phyloP scores from a whole-genome alignment of 169 alveolate genomes.

The Plasmodium coatneyi region DNA sequence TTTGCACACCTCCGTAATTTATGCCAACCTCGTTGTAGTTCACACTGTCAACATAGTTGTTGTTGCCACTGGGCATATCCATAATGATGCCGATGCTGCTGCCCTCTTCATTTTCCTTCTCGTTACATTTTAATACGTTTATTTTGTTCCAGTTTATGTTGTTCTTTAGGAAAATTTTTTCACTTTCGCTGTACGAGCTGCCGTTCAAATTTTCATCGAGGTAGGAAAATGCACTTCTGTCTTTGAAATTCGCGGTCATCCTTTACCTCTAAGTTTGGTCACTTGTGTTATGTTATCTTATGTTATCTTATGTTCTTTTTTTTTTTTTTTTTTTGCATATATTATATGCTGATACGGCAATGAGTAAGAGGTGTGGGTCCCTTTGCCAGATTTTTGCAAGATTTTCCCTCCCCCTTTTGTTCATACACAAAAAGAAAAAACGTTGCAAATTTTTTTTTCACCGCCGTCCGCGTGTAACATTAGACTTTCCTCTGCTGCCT shows the following conservation, averaged over 20 bases:
- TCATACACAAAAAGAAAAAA: neutral
- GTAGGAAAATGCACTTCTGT: slow-evolving; percentile 6
- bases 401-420: neutral
- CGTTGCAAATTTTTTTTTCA: neutral
- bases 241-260: slow-evolving; percentile 33
- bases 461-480: neutral
- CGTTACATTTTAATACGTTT: neutral
- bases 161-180: slow-evolving; percentile 35
- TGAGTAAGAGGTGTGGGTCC: neutral
- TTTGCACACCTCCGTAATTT: neutral
- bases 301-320: neutral
- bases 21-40: neutral
- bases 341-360: neutral
- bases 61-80: neutral
- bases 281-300: neutral
- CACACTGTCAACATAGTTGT: neutral
- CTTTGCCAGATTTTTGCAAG: neutral
- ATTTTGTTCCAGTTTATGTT: slow-evolving; percentile 49
- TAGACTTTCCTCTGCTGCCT: neutral
- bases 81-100: neutral
- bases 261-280: neutral
- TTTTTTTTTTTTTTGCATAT: neutral
- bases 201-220: slow-evolving; percentile 41
- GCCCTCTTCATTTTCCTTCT: neutral
- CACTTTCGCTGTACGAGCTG: slow-evolving; percentile 35